phyloP scores from a whole-genome alignment of 805 yeast species.

The Saccharomycopsis fibuligera region DNA sequence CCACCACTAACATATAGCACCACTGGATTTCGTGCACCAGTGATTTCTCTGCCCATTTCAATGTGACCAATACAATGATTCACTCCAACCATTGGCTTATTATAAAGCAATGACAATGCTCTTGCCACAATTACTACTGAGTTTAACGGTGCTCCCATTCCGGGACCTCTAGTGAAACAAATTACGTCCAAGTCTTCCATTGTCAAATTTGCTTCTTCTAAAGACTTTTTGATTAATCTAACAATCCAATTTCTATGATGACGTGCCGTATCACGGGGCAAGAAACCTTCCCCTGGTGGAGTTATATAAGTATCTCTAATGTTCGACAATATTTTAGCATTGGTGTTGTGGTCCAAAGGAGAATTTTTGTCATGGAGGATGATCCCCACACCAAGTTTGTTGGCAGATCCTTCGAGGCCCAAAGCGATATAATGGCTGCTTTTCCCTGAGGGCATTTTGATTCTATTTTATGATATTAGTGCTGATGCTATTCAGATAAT shows the following conservation, averaged over 20 bases:
- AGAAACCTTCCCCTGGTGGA: constrained; percentile 97
- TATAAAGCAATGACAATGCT: constrained; percentile 73
- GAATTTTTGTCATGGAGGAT: constrained; percentile 59
- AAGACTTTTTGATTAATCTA: constrained; percentile 59
- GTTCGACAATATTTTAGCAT: constrained; percentile 78
- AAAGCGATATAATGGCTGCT: constrained; percentile 51
- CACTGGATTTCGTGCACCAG: constrained; percentile 97
- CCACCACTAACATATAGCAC: constrained; percentile 98
- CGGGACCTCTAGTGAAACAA: constrained; percentile 97
- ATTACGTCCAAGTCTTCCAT: constrained; percentile 62
- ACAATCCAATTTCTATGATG: constrained; percentile 96
- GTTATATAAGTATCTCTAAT: constrained; percentile 91
- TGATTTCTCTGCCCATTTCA: constrained; percentile 98
- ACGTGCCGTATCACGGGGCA: constrained; percentile 94
- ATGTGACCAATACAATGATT: constrained; percentile 98
- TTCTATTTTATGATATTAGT: neutral
- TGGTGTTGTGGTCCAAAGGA: constrained; percentile 44
- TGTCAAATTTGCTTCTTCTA: constrained; percentile 50
- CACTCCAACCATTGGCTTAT: constrained; percentile 84
- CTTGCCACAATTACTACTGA: constrained; percentile 91
- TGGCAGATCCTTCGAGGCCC: constrained; percentile 97
- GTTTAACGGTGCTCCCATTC: constrained; percentile 98
- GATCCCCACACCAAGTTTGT: constrained; percentile 91
- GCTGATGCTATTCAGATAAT: neutral
- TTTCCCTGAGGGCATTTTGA: neutral